Evolutionary conservation across 2,329 filamentous ascomycete genomes (phyloP).

Genomic region (Talaromyces sp.): DNA sequence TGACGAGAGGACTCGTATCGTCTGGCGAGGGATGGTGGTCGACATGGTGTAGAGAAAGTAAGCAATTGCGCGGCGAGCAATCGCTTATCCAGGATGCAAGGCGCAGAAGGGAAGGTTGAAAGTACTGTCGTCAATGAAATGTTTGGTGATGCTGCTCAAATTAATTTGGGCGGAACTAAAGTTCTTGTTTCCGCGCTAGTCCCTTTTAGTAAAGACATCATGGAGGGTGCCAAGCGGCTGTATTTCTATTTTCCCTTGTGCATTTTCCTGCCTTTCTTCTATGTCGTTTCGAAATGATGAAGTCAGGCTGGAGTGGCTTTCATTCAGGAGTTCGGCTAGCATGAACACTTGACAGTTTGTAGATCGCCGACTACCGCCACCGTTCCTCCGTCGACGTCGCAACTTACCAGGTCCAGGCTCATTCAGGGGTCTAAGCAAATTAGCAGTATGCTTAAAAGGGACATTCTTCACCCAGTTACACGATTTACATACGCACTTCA

Average conservation of each 20-base stretch:
- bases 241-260: no score
- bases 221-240: background rate
- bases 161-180: slow-evolving; percentile 4
- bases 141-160: background rate
- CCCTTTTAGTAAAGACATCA: slow-evolving; percentile 4
- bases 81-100: background rate
- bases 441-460: background rate
- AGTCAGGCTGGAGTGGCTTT: background rate
- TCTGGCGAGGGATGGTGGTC: slow-evolving; percentile 45
- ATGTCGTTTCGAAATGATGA: background rate
- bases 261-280: background rate
- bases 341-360: background rate
- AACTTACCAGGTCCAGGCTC: background rate
- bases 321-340: background rate
- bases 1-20: slow-evolving; percentile 35
- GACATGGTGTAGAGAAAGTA: slow-evolving; percentile 38
- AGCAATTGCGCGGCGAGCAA: background rate
- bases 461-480: background rate
- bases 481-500: background rate
- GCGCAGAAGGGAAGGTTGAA: background rate
- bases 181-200: slow-evolving; percentile 14
- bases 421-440: background rate
- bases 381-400: background rate
- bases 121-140: background rate
- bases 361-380: background rate